Percentiles rank a stretch among this genome's conserved stretches.
Conservation (phyloP, 2,329 filamentous ascomycete genomes). For the Sclerotinia trifoliorum region DNA sequence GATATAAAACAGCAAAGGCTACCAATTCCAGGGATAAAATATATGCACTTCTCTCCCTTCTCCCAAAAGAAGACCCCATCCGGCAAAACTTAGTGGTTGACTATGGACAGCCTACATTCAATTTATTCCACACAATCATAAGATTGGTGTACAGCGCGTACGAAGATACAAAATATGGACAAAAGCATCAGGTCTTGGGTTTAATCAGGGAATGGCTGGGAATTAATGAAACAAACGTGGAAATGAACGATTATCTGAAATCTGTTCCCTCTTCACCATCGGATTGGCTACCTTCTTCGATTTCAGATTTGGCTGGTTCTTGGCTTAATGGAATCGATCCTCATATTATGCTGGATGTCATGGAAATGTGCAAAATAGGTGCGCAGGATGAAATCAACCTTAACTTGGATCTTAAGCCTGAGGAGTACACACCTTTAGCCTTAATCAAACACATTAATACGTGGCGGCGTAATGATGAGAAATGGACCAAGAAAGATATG, state of each 20-base stretch:
- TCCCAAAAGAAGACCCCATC: slow-evolving; percentile 1
- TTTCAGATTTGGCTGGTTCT: neutral
- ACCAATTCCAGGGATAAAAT: slow-evolving; percentile 14
- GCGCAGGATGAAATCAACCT: neutral
- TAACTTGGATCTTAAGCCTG: neutral
- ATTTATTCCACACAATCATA: neutral
- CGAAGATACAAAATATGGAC: neutral
- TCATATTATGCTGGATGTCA: neutral
- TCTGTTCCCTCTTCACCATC: slow-evolving; percentile 1
- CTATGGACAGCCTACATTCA: neutral
- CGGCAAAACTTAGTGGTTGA: slow-evolving; percentile 5
- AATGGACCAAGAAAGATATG: neutral
- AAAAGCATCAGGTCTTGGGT: neutral
- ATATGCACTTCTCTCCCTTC: slow-evolving; percentile 19
- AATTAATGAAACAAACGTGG: neutral
- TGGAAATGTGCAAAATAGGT: neutral
- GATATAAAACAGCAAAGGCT: neutral
- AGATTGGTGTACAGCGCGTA: neutral
- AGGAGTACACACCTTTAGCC: neutral
- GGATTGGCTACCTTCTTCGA: neutral
- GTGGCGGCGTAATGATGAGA: neutral
- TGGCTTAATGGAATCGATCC: neutral
- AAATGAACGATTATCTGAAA: neutral
- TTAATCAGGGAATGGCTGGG: neutral
- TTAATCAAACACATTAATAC: slow-evolving; percentile 1